Evolutionary conservation across 2,329 filamentous ascomycete genomes (phyloP).

Genomic region (Grosmannia penicillata): DNA sequence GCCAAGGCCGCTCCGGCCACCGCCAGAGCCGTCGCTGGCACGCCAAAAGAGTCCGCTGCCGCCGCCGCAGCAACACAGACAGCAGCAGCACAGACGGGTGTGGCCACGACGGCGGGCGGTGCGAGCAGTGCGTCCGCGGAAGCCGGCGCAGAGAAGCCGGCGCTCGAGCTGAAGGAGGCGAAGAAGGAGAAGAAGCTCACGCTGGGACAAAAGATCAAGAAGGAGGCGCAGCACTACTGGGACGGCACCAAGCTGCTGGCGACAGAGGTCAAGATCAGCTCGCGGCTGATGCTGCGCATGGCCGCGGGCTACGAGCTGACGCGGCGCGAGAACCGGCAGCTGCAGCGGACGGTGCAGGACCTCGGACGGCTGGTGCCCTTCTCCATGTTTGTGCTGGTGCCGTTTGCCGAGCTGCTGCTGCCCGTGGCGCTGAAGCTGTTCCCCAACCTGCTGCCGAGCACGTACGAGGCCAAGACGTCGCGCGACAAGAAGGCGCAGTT

Average conservation of each 20-base stretch:
- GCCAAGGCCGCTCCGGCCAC: constrained; percentile 18
- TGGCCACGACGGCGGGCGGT: background rate
- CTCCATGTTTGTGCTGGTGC: constrained; percentile 91
- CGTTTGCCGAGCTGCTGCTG: constrained; percentile 84
- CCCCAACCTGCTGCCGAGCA: constrained; percentile 94
- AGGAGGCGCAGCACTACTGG: constrained; percentile 91
- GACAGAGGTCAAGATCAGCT: constrained; percentile 86
- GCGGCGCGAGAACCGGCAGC: constrained; percentile 80
- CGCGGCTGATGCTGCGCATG: constrained; percentile 87
- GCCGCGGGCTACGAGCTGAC: constrained; percentile 93
- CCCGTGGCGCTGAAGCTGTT: constrained; percentile 88
- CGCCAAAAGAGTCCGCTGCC: background rate
- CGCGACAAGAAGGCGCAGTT: constrained; percentile 77
- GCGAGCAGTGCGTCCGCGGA: constrained; percentile 11
- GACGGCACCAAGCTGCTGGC: constrained; percentile 92
- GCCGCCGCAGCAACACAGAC: background rate
- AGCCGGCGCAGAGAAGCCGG: constrained; percentile 16
- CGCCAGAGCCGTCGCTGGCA: constrained; percentile 13
- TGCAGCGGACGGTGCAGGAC: constrained; percentile 87
- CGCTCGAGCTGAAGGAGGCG: constrained; percentile 40
- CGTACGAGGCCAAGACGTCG: constrained; percentile 82
- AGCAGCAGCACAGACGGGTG: too few relatives aligned
- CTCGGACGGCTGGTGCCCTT: constrained; percentile 86
- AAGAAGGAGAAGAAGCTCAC: constrained; percentile 76
- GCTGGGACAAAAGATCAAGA: constrained; percentile 83